phyloP scores from a whole-genome alignment of 179 eudicot species.

The Drosera spatulata region DNA sequence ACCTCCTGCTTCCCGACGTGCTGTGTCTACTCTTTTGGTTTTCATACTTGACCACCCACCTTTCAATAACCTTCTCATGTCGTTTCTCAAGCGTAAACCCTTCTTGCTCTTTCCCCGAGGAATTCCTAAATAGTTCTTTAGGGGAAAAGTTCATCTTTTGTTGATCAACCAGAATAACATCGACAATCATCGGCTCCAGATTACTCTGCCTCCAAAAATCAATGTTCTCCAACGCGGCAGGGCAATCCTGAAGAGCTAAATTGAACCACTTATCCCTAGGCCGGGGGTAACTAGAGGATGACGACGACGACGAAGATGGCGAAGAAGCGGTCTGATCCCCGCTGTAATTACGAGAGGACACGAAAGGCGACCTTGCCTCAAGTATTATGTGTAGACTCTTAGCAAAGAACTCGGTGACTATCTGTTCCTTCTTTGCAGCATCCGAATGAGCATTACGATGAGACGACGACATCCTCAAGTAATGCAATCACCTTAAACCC shows the following conservation, averaged over 20 bases:
- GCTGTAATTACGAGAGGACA: conserved; percentile 71
- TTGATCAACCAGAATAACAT: conserved; percentile 55
- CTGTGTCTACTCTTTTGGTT: conserved; percentile 34
- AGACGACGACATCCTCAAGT: conserved; percentile 26
- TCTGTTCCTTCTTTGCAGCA: conserved; percentile 74
- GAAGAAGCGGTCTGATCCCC: conserved; percentile 68
- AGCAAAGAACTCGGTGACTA: conserved; percentile 73
- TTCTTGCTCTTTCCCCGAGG: conserved; percentile 36
- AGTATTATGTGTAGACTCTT: conserved; percentile 84
- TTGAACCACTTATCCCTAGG: conserved; percentile 89
- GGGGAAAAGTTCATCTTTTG: conserved; percentile 36
- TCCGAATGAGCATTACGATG: conserved; percentile 45
- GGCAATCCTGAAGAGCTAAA: conserved; percentile 75
- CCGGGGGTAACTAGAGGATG: conserved; percentile 50
- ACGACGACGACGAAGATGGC: conserved; percentile 75
- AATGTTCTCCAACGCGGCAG: conserved; percentile 80
- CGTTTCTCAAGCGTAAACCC: conserved; percentile 28
- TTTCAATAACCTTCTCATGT: conserved; percentile 69
- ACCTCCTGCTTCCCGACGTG: conserved; percentile 38
- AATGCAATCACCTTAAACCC: background rate
- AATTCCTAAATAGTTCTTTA: conserved; percentile 20
- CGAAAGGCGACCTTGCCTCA: conserved; percentile 67
- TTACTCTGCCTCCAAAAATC: conserved; percentile 83
- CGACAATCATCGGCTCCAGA: conserved; percentile 84
- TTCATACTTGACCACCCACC: conserved; percentile 91